These are phyloP conservation scores for Microbotryum scabiosae DNA, from an alignment of 1,284 basidiomycete genomes.

Conservation along the genomic window DNA sequence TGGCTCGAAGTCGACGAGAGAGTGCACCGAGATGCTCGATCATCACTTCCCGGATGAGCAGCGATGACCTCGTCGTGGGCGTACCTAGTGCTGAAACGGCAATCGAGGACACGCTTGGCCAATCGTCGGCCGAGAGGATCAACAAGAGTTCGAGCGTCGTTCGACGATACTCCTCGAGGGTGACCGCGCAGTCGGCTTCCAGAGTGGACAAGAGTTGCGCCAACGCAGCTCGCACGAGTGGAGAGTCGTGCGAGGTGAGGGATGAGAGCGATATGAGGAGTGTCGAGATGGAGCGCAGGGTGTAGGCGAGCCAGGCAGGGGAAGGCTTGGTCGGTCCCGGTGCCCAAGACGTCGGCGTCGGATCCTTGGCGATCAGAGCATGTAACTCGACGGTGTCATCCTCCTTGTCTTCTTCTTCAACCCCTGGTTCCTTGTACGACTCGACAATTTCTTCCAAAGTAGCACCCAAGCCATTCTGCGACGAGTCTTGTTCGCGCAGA, in stretches of 20 bases:
- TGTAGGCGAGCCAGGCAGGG: constrained; percentile 41
- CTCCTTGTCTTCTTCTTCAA: too few relatives aligned
- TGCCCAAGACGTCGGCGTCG: neutral
- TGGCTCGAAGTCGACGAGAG: constrained; percentile 59
- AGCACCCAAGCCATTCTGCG: neutral
- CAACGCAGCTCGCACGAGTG: constrained; percentile 53
- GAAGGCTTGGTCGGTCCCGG: constrained; percentile 30
- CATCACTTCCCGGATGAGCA: constrained; percentile 21
- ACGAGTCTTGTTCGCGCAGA: neutral
- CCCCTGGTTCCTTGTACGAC: constrained; percentile 1
- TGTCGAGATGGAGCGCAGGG: constrained; percentile 33
- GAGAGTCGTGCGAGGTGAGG: constrained; percentile 51
- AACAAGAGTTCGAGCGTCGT: constrained; percentile 58
- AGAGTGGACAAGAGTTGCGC: constrained; percentile 51
- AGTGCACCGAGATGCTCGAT: constrained; percentile 56
- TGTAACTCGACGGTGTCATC: too few relatives aligned
- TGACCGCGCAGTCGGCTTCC: constrained; percentile 50
- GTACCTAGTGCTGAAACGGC: too few relatives aligned
- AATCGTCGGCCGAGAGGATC: constrained; percentile 52
- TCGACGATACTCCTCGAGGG: constrained; percentile 45
- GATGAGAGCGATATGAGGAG: constrained; percentile 36
- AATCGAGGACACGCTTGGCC: constrained; percentile 48
- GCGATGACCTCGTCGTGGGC: too few relatives aligned
- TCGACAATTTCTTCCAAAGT: constrained; percentile 24
- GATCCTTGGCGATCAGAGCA: constrained; percentile 36